Conservation (phyloP, 2,329 filamentous ascomycete genomes). For the Xylariaceae sp. region DNA sequence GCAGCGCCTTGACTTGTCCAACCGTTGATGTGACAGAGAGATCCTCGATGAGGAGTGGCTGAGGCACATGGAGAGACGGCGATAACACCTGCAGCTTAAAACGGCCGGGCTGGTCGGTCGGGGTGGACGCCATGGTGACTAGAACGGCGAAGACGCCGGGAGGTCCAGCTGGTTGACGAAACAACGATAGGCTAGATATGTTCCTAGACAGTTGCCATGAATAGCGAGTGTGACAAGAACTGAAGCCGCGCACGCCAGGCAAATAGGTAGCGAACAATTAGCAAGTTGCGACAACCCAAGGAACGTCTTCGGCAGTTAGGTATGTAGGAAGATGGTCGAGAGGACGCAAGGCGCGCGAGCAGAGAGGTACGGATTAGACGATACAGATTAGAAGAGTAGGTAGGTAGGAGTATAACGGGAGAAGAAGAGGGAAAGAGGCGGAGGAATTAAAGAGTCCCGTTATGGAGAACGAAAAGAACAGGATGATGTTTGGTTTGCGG, state of each 20-base stretch:
- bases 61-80: conserved; percentile 50
- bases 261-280: neutral
- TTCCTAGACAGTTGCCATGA: conserved; percentile 11
- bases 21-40: conserved; percentile 49
- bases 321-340: neutral
- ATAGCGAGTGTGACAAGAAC: conserved; percentile 5
- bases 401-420: no score
- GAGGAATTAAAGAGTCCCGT: no score
- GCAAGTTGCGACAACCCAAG: conserved; percentile 2
- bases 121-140: conserved; percentile 5
- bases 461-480: no score
- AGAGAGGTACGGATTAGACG: no score
- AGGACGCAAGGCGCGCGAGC: neutral
- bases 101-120: conserved; percentile 27
- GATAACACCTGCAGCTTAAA: conserved; percentile 57
- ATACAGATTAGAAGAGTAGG: no score
- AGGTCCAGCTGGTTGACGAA: neutral
- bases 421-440: no score
- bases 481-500: neutral
- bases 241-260: conserved; percentile 23
- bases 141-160: neutral
- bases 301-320: neutral
- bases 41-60: conserved; percentile 45
- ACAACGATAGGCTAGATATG: neutral
- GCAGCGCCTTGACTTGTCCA: conserved; percentile 52